These are phyloP conservation scores for Wickerhamomyces rabaulensis DNA, from an alignment of 805 yeast genomes.

Conservation along the genomic window DNA sequence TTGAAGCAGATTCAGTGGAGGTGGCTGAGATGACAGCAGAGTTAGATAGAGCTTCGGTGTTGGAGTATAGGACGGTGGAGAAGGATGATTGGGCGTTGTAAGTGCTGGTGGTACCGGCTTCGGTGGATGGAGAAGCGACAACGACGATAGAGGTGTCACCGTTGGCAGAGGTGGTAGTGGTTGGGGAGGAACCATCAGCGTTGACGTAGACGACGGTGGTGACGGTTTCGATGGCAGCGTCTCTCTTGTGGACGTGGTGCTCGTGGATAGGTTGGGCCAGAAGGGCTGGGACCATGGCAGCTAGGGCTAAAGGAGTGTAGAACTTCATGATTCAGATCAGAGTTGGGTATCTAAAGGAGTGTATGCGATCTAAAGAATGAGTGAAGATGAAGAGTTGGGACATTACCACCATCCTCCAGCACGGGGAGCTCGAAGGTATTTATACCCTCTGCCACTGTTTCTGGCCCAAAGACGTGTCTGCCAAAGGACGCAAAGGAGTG, in stretches of 20 bases:
- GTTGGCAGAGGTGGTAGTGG: conserved; percentile 2
- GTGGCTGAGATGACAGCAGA: conserved; percentile 7
- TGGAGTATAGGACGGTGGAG: conserved; percentile 1
- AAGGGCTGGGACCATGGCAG: neutral
- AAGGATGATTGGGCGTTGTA: neutral
- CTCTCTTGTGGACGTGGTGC: conserved; percentile 45
- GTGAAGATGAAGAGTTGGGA: neutral
- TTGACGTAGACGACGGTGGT: conserved; percentile 17
- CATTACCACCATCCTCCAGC: too few species aligned
- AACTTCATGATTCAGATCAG: conserved; percentile 8
- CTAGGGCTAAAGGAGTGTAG: conserved; percentile 5
- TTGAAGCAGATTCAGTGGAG: conserved; percentile 12
- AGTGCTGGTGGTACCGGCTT: neutral
- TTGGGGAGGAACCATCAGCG: conserved; percentile 13
- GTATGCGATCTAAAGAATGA: neutral
- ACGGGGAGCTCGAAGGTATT: neutral
- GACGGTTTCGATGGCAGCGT: conserved; percentile 36
- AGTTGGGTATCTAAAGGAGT: neutral
- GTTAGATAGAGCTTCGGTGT: neutral
- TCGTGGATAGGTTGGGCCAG: conserved; percentile 28
- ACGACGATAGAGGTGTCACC: conserved; percentile 9
- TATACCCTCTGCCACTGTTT: neutral
- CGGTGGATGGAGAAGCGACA: conserved; percentile 7
- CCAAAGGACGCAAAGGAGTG: neutral
- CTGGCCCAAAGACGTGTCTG: neutral